Evolutionary conservation across 2,329 filamentous ascomycete species (phyloP).

Genomic region (Byssothecium circinans): DNA sequence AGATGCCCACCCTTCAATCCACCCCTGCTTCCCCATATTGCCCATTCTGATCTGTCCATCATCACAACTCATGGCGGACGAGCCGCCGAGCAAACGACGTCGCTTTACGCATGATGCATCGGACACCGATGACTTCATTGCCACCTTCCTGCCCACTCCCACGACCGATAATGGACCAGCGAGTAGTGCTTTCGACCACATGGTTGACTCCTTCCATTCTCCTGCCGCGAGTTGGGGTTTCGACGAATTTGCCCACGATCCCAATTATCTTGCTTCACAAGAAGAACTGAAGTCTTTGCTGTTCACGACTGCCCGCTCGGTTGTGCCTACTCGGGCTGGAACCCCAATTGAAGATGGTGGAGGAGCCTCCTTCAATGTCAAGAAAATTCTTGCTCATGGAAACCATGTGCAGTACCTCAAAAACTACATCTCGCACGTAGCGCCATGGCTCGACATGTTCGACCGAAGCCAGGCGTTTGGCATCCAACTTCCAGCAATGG

Average conservation of each 20-base stretch:
- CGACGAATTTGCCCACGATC: slow-evolving; percentile 32
- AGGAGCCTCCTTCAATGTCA: slow-evolving; percentile 17
- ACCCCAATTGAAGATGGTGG: slow-evolving; percentile 20
- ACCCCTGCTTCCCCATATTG: background rate
- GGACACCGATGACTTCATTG: slow-evolving; percentile 5
- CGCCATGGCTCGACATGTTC: slow-evolving; percentile 54
- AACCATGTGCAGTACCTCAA: slow-evolving; percentile 31
- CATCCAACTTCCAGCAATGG: slow-evolving; percentile 52
- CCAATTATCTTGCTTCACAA: slow-evolving; percentile 32
- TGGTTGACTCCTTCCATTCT: slow-evolving; percentile 26
- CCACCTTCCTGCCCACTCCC: slow-evolving; percentile 6
- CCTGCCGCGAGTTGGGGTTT: slow-evolving; percentile 28
- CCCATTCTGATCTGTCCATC: no score
- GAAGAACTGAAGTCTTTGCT: slow-evolving; percentile 30
- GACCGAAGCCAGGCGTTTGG: slow-evolving; percentile 54
- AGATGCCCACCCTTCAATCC: background rate
- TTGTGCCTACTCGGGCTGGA: slow-evolving; percentile 26
- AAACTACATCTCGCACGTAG: slow-evolving; percentile 33
- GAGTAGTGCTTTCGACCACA: slow-evolving; percentile 11
- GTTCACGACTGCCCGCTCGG: slow-evolving; percentile 32
- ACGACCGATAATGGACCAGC: background rate
- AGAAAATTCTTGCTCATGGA: slow-evolving; percentile 23
- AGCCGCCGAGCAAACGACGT: slow-evolving; percentile 12
- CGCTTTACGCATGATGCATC: slow-evolving; percentile 11
- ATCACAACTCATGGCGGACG: slow-evolving; percentile 13